Conservation (phyloP, 306 rosid species). For the Neltuma alba region DNA sequence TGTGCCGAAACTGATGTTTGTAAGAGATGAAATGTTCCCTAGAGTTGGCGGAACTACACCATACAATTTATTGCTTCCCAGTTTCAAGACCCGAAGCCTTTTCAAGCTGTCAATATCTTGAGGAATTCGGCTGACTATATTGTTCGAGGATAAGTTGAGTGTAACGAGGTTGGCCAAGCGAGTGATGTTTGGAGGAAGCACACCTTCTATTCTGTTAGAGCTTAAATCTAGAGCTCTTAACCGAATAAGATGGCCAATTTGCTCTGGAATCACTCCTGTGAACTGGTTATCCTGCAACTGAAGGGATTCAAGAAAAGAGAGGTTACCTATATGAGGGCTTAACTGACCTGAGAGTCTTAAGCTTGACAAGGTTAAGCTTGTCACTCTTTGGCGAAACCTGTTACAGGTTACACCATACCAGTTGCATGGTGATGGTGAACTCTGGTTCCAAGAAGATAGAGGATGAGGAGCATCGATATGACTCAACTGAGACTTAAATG, state of each 20-base stretch:
- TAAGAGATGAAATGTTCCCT: constrained; percentile 65
- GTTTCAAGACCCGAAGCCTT: not conserved
- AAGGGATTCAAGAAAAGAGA: constrained; percentile 59
- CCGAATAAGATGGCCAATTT: constrained; percentile 46
- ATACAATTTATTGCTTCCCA: not conserved
- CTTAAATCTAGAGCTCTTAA: constrained; percentile 59
- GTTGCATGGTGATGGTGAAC: constrained; percentile 59
- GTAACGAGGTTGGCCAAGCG: constrained; percentile 43
- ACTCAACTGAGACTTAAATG: constrained; percentile 50
- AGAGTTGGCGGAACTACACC: constrained; percentile 43
- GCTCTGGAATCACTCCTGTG: constrained; percentile 54
- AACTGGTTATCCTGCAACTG: constrained; percentile 55
- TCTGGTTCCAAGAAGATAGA: constrained; percentile 43
- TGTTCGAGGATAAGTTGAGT: constrained; percentile 39
- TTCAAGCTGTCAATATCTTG: constrained; percentile 40
- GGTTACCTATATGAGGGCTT: constrained; percentile 53
- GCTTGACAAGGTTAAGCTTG: constrained; percentile 54
- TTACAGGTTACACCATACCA: constrained; percentile 72
- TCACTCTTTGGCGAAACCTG: constrained; percentile 47
- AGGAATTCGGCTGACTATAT: constrained; percentile 48
- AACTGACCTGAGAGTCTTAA: constrained; percentile 53
- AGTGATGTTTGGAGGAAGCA: constrained; percentile 52
- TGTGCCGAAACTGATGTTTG: constrained; percentile 55
- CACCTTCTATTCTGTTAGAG: constrained; percentile 52
- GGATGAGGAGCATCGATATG: constrained; percentile 28